phyloP scores from a whole-genome alignment of 331 rosid genomes.

The Malus hybrid region DNA sequence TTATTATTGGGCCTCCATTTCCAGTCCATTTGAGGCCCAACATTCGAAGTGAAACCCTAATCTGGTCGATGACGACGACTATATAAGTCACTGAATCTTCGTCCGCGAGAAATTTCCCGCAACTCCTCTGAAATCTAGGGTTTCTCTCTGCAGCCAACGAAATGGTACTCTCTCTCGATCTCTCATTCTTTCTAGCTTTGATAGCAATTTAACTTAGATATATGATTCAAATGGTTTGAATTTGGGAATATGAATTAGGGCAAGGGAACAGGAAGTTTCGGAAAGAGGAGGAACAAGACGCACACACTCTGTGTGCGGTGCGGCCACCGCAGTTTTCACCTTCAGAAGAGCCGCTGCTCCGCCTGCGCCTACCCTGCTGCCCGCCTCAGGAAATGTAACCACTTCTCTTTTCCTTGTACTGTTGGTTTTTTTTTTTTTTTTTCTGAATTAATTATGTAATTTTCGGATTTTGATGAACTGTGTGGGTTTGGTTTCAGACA shows the following conservation, averaged over 20 bases:
- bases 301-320: conserved; percentile 31
- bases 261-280: conserved; percentile 34
- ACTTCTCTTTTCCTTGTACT: no score
- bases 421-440: no score
- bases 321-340: conserved; percentile 35
- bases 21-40: background rate
- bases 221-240: background rate
- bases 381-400: conserved; percentile 22
- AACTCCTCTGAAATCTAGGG: background rate
- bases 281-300: conserved; percentile 38
- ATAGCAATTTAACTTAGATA: no score
- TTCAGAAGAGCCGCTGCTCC: conserved; percentile 32
- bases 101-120: background rate
- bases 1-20: background rate
- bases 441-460: no score
- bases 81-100: background rate
- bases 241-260: conserved; percentile 14
- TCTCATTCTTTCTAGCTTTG: background rate
- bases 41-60: conserved; percentile 1
- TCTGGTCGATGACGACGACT: no score
- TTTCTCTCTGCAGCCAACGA: background rate
- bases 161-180: background rate
- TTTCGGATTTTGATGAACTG: no score
- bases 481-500: conserved; percentile 9
- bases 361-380: conserved; percentile 35